These are phyloP conservation scores for Moesziomyces parantarcticus DNA, from an alignment of 1,284 basidiomycete species.

Conservation along the genomic window DNA sequence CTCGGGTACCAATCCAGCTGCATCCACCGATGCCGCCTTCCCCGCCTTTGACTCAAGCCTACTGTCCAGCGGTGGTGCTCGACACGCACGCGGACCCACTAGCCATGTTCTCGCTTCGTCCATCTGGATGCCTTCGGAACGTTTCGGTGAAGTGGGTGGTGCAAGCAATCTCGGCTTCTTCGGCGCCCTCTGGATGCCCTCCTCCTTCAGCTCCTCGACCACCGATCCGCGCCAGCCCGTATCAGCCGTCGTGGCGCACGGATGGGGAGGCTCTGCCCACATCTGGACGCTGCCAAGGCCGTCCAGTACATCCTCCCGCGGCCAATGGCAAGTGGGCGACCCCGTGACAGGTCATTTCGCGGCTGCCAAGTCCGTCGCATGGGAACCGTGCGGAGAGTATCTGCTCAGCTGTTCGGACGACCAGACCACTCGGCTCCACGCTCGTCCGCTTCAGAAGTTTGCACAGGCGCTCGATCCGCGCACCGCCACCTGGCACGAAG, in stretches of 20 bases:
- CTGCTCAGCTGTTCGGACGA: conserved; percentile 58
- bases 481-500: conserved; percentile 58
- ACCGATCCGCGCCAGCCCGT: conserved; percentile 1
- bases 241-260: conserved; percentile 57
- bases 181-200: conserved; percentile 58
- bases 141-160: conserved; percentile 65
- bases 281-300: conserved; percentile 40
- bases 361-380: conserved; percentile 49
- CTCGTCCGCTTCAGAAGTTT: conserved; percentile 20
- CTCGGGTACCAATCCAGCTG: conserved; percentile 10
- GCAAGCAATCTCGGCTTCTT: conserved; percentile 62
- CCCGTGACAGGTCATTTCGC: conserved; percentile 60
- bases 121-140: conserved; percentile 63
- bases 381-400: conserved; percentile 63
- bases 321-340: conserved; percentile 29
- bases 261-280: conserved; percentile 63
- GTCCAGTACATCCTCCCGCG: conserved; percentile 2
- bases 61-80: conserved; percentile 44
- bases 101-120: conserved; percentile 42
- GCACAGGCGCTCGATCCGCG: conserved; percentile 7
- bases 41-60: conserved; percentile 71
- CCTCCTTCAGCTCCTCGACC: conserved; percentile 1
- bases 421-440: conserved; percentile 64
- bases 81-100: conserved; percentile 57
- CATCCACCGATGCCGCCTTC: conserved; percentile 13